Evolutionary conservation across 169 alveolate species (phyloP).

Genomic region (Ichthyophthirius multifiliis): DNA sequence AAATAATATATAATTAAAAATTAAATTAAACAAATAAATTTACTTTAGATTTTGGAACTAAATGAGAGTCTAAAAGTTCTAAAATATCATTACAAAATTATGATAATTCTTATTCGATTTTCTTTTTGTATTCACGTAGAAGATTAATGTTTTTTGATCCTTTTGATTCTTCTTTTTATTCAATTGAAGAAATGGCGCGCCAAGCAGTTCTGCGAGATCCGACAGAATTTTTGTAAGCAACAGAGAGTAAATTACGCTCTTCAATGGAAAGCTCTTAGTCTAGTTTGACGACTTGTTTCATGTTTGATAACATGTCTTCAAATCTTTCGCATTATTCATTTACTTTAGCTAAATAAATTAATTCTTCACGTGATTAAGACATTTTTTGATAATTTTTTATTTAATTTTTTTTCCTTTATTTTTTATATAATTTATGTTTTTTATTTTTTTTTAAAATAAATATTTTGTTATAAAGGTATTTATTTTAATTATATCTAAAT

Average conservation of each 20-base stretch:
- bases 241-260: conserved; percentile 74
- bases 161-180: conserved; percentile 41
- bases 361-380: conserved; percentile 56
- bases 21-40: neutral
- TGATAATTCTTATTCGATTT: conserved; percentile 74
- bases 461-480: too few species aligned
- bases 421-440: too few species aligned
- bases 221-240: conserved; percentile 75
- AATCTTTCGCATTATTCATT: conserved; percentile 82
- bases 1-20: too few species aligned
- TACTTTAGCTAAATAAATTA: conserved; percentile 70
- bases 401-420: too few species aligned
- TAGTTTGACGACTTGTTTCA: conserved; percentile 62
- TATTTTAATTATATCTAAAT: too few species aligned
- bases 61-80: conserved; percentile 55
- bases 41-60: conserved; percentile 46
- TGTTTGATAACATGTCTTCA: conserved; percentile 77
- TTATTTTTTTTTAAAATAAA: too few species aligned
- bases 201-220: conserved; percentile 82
- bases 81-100: conserved; percentile 67
- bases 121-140: conserved; percentile 55
- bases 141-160: conserved; percentile 44
- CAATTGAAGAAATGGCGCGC: conserved; percentile 78
- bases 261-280: conserved; percentile 70
- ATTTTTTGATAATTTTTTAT: neutral